Evolutionary conservation across 2,329 filamentous ascomycete species (phyloP).

Genomic region (Aspergillus luchuensis): DNA sequence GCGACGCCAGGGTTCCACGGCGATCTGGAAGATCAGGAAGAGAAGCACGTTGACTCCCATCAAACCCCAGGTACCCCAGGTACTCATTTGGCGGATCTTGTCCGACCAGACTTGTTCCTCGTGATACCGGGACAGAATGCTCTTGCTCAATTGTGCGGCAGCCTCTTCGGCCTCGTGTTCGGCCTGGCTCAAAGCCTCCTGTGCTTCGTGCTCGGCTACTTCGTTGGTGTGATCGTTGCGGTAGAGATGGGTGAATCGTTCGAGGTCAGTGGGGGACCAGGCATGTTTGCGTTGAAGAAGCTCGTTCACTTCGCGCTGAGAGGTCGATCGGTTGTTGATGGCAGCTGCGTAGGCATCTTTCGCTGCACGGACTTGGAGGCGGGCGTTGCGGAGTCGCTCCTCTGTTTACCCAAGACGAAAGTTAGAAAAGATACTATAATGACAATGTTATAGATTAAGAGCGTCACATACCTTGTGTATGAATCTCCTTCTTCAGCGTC

Average conservation of each 20-base stretch:
- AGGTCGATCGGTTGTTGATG: slow-evolving; percentile 78
- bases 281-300: slow-evolving; percentile 90
- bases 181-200: slow-evolving; percentile 70
- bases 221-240: slow-evolving; percentile 92
- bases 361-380: slow-evolving; percentile 67
- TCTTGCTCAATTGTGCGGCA: slow-evolving; percentile 72
- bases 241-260: slow-evolving; percentile 92
- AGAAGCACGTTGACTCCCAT: slow-evolving; percentile 96
- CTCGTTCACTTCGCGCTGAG: slow-evolving; percentile 93
- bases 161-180: slow-evolving; percentile 81
- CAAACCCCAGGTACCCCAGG: slow-evolving; percentile 96
- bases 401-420: slow-evolving; percentile 41
- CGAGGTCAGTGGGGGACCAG: slow-evolving; percentile 83
- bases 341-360: slow-evolving; percentile 80
- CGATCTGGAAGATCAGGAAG: slow-evolving; percentile 81
- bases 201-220: slow-evolving; percentile 72
- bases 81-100: slow-evolving; percentile 92
- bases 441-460: not conserved
- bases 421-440: slow-evolving; percentile 9
- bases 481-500: slow-evolving; percentile 76
- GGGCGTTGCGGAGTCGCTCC: slow-evolving; percentile 55
- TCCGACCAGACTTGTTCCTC: slow-evolving; percentile 99
- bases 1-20: slow-evolving; percentile 91
- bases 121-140: slow-evolving; percentile 89
- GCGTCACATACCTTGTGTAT: slow-evolving; percentile 56